Evolutionary conservation across 805 yeast genomes (phyloP).

Genomic region (Wickerhamomyces hampshirensis): DNA sequence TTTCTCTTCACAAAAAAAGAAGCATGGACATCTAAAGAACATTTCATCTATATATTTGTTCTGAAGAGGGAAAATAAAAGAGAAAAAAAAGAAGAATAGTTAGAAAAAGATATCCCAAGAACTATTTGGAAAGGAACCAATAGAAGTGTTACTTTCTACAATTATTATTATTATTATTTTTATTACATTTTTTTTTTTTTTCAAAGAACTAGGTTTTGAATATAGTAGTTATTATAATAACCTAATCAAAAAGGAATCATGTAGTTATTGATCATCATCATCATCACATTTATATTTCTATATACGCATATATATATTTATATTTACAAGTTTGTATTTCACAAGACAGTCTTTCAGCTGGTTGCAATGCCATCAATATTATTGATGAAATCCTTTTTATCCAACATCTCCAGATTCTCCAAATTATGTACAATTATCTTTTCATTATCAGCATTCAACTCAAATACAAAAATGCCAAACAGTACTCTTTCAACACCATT

Average conservation of each 20-base stretch:
- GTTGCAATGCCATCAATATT: conserved; percentile 8
- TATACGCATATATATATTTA: not conserved
- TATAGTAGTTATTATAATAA: too few species aligned
- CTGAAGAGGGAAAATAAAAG: too few species aligned
- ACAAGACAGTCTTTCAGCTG: too few species aligned
- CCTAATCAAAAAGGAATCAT: too few species aligned
- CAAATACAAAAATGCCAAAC: conserved; percentile 61
- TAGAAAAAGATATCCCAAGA: too few species aligned
- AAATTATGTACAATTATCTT: conserved; percentile 57
- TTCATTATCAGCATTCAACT: conserved; percentile 51
- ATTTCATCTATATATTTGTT: too few species aligned
- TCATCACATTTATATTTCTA: not conserved
- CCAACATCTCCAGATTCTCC: conserved; percentile 60
- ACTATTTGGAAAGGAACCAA: too few species aligned
- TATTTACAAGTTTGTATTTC: not conserved
- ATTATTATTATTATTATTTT: too few species aligned
- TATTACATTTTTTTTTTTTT: too few species aligned
- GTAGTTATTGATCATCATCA: not conserved
- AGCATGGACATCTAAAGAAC: not conserved
- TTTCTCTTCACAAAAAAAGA: not conserved
- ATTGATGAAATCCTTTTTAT: conserved; percentile 27
- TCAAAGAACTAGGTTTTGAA: not conserved
- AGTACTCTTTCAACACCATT: conserved; percentile 14
- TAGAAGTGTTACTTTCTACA: too few species aligned
- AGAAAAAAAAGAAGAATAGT: too few species aligned